Percentiles rank a stretch among this genome's conserved stretches.
Evolutionary conservation across 2,329 filamentous ascomycete genomes (phyloP).

Genomic region (Keithomyces neogunnii): DNA sequence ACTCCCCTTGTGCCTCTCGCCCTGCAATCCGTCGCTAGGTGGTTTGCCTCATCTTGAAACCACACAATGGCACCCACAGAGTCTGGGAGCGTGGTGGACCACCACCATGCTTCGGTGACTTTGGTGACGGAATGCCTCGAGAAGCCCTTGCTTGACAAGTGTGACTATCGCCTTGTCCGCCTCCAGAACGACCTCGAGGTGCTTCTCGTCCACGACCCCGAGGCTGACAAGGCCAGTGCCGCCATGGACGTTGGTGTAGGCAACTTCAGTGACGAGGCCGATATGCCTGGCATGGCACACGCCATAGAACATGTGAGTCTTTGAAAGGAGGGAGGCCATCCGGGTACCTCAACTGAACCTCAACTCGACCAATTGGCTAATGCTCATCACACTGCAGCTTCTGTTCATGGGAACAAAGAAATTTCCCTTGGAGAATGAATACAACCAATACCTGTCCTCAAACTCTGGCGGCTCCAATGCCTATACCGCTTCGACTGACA

Average conservation of each 20-base stretch:
- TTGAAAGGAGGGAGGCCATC: conserved; percentile 1
- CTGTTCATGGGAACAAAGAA: conserved; percentile 99
- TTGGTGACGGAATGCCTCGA: conserved; percentile 63
- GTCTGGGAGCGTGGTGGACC: conserved; percentile 24
- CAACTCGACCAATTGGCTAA: conserved; percentile 8
- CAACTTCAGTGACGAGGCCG: conserved; percentile 83
- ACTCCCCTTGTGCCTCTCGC: not conserved
- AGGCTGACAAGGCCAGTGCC: conserved; percentile 94
- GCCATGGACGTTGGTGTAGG: conserved; percentile 94
- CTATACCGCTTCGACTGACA: conserved; percentile 86
- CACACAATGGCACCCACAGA: conserved; percentile 22
- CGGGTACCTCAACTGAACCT: conserved; percentile 5
- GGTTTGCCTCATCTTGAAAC: conserved; percentile 1
- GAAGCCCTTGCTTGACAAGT: conserved; percentile 77
- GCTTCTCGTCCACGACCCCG: conserved; percentile 83
- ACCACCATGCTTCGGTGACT: conserved; percentile 22
- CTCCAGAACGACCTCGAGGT: conserved; percentile 84
- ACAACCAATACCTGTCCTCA: conserved; percentile 83
- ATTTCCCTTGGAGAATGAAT: conserved; percentile 92
- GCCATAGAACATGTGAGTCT: conserved; percentile 74
- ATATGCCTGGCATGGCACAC: conserved; percentile 92
- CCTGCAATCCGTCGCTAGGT: not conserved
- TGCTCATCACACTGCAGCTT: conserved; percentile 36
- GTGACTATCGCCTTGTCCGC: conserved; percentile 78
- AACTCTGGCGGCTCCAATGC: conserved; percentile 92